phyloP scores from a whole-genome alignment of 1,284 basidiomycete genomes.

The Melampsora americana region DNA sequence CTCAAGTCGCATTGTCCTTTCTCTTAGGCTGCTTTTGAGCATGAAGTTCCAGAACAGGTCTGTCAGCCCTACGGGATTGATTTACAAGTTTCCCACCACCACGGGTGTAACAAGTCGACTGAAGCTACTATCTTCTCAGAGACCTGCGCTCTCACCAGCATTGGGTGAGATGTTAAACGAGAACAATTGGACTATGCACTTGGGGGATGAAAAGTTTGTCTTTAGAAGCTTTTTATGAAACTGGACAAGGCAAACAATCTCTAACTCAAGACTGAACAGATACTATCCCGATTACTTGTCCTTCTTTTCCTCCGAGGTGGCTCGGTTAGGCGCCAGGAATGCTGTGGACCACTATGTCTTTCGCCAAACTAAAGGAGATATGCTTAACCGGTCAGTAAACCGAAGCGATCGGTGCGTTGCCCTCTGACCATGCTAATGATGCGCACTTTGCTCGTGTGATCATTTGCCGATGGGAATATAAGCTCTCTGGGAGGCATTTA shows the following conservation, averaged over 20 bases:
- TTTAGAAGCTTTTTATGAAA: neutral
- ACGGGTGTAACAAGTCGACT: too few species aligned
- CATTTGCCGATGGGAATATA: neutral
- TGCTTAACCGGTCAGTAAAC: constrained; percentile 28
- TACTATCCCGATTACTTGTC: constrained; percentile 34
- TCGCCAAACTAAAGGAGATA: constrained; percentile 10
- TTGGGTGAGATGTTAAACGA: neutral
- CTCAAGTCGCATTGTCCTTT: neutral
- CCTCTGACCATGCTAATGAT: neutral
- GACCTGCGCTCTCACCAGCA: neutral
- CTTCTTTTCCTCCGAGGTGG: constrained; percentile 19
- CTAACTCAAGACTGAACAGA: neutral
- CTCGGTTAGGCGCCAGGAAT: constrained; percentile 8
- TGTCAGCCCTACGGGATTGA: neutral
- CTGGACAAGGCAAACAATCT: neutral
- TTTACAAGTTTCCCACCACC: too few species aligned
- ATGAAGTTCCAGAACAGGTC: constrained; percentile 30
- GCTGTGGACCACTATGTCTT: constrained; percentile 24
- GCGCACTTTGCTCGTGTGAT: neutral
- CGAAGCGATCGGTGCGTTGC: neutral
- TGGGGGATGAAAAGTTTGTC: neutral
- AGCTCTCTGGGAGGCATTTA: constrained; percentile 31
- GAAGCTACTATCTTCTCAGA: neutral
- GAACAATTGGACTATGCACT: neutral
- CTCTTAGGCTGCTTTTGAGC: constrained; percentile 18